Evolutionary conservation across 345 rosid species (phyloP), one percentile per base, ranked within the genome.

Genomic region (Cardiospermum halicacabum): DNA sequence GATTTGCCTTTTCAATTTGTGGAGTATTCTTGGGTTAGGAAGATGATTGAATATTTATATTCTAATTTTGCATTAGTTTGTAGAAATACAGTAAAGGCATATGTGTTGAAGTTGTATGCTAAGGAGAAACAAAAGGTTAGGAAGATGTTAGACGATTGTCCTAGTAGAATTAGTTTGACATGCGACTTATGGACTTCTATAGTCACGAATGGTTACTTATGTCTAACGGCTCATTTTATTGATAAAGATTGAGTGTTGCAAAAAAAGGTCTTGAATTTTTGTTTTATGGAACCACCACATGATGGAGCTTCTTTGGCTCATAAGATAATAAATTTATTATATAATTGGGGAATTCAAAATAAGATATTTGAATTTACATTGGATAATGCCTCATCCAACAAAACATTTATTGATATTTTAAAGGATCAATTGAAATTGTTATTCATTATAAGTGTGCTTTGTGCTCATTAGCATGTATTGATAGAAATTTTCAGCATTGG

Each of bases 381-480:
- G 7, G 32, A 58, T 15, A 58, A 37, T 37, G 19, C 49, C 24
- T 22, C 43, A 37, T 22, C 28, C 7, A 39, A 58, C 15, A 22
- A 13, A 11, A 7, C 25, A 1, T 37, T 24, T 22, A 28, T 58
- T 58, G 15, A 58, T 10, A 37, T 36, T 12, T 58, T 58, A 12
- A 24, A 37, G 39, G 1, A 18, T 24, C 16, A 37, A 58, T 58
- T 58, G 19, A 58, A 24, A 32, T 3, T 32, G 36, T 7, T 32
- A 32, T 32, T 32, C 15, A 1, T 39, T 5, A 12, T 11, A 7
- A 58, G 3, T 4, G 11, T 19, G 12, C 16, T 0, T 22, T 72
- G 3, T 16, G 11, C n/a, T 15, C 62, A 25, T 45, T 67, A 12
- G 51, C 22, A 36, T 72, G 11, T 37, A 55, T 62, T 32, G 18